A percentile compares a stretch with the other conserved stretches of the same genome.
Conservation (phyloP, 108 stramenopile genomes). For the Cyclotella atomus region DNA sequence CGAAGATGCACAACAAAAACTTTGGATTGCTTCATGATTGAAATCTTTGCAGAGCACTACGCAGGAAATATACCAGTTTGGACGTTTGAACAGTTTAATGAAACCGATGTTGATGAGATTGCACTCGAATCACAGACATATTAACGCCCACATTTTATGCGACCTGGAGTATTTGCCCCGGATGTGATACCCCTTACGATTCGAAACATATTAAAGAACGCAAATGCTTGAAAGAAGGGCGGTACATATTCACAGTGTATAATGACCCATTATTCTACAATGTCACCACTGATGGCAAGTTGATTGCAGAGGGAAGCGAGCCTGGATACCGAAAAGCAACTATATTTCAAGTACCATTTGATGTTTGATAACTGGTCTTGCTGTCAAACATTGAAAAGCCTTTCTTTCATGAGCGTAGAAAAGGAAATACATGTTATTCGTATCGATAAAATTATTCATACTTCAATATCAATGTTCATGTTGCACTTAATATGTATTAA, state of each 20-base stretch:
- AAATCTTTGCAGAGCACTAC: neutral
- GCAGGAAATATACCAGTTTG: neutral
- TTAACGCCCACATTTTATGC: neutral
- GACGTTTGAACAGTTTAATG: neutral
- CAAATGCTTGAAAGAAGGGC: conserved; percentile 4
- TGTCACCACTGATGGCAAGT: neutral
- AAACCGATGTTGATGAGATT: neutral
- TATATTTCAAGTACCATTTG: conserved; percentile 1
- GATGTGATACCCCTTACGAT: neutral
- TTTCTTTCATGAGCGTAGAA: no score
- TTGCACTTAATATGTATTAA: no score
- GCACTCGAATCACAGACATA: no score
- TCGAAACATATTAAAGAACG: neutral
- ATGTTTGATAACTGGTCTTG: no score
- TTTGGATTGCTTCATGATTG: neutral
- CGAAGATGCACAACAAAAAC: neutral
- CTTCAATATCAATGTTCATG: no score
- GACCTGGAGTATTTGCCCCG: neutral
- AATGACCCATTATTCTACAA: conserved; percentile 6
- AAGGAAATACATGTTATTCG: no score
- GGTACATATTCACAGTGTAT: neutral
- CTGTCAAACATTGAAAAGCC: no score
- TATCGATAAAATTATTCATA: no score
- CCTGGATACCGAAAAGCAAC: conserved; percentile 5
- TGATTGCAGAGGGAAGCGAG: conserved; percentile 4